Evolutionary conservation across 1,284 basidiomycete species (phyloP).

Genomic region (Athelia psychrophila): DNA sequence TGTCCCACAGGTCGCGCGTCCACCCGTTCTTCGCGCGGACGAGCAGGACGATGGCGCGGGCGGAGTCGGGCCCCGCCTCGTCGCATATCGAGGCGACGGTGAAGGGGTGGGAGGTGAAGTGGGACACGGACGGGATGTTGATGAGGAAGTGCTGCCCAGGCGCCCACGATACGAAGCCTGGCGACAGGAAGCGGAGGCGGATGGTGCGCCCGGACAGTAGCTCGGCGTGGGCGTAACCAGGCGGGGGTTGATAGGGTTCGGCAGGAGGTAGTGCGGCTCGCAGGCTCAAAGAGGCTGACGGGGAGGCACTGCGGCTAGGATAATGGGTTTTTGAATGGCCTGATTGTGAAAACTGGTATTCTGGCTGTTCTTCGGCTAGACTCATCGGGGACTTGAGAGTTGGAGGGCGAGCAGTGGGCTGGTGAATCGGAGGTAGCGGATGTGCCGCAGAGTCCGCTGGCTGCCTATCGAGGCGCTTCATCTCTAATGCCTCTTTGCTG

Average conservation of each 20-base stretch:
- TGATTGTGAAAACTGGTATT: background rate
- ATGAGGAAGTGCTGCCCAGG: slow-evolving; percentile 83
- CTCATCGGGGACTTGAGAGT: background rate
- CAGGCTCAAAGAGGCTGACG: background rate
- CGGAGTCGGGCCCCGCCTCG: slow-evolving; percentile 40
- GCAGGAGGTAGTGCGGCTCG: slow-evolving; percentile 6
- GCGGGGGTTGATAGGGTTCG: slow-evolving; percentile 46
- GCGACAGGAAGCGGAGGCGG: slow-evolving; percentile 68
- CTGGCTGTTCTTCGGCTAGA: background rate
- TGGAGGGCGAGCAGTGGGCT: background rate
- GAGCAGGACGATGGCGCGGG: slow-evolving; percentile 68
- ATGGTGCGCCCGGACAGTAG: slow-evolving; percentile 78
- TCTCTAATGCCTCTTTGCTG: background rate
- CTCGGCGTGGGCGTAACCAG: slow-evolving; percentile 76
- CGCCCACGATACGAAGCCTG: slow-evolving; percentile 63
- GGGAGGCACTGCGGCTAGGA: background rate
- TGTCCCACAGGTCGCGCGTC: slow-evolving; percentile 73
- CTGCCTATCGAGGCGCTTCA: background rate
- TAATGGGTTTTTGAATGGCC: background rate
- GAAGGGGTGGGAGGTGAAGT: slow-evolving; percentile 78
- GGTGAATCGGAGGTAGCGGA: background rate
- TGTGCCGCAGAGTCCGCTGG: background rate
- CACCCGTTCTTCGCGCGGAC: slow-evolving; percentile 78
- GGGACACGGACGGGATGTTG: slow-evolving; percentile 67
- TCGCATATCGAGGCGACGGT: slow-evolving; percentile 74